phyloP scores from a whole-genome alignment of 345 rosid genomes.

The Euphorbia tirucalli region DNA sequence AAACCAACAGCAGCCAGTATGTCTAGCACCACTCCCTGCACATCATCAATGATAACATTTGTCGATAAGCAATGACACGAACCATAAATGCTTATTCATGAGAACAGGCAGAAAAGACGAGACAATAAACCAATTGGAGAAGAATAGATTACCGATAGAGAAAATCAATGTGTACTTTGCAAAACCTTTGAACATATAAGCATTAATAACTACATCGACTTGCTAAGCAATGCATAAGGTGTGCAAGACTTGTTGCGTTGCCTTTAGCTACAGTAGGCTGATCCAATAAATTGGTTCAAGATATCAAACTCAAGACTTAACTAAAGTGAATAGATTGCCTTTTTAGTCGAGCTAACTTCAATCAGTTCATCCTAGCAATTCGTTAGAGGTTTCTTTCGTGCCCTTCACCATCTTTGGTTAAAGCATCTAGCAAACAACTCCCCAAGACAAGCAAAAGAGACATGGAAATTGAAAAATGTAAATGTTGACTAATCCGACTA shows the following conservation, averaged over 20 bases:
- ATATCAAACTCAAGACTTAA: no score
- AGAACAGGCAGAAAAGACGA: no score
- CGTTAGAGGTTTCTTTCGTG: background rate
- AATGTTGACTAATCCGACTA: no score
- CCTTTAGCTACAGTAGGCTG: no score
- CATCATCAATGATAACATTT: background rate
- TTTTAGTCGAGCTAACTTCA: background rate
- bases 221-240: background rate
- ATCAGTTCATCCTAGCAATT: background rate
- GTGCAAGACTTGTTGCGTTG: background rate
- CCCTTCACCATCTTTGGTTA: no score
- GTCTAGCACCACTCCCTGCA: slow-evolving; percentile 75
- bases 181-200: background rate
- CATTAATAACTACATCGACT: background rate
- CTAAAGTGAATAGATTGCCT: background rate
- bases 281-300: no score
- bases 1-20: slow-evolving; percentile 66
- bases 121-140: no score
- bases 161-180: no score
- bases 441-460: background rate
- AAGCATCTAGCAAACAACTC: no score
- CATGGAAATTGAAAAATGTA: no score
- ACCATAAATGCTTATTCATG: no score
- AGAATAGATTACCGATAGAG: background rate
- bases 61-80: slow-evolving; percentile 4